Evolutionary conservation across 2,329 filamentous ascomycete genomes (phyloP), one percentile per base, ranked within the genome.

Genomic region (Plenodomus tracheiphilus): DNA sequence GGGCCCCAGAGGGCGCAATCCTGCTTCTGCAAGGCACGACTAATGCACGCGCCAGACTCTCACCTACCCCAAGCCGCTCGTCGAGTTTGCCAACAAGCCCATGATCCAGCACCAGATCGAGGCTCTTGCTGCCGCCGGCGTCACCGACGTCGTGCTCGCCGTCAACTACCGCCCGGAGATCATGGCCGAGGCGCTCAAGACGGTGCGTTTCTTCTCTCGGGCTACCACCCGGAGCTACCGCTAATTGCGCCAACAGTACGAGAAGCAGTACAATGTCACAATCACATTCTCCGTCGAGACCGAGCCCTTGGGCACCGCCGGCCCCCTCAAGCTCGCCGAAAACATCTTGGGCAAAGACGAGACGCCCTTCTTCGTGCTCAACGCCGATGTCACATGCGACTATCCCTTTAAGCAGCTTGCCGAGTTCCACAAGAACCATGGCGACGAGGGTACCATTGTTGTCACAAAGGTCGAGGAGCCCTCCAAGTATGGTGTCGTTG

Each of bases 41-140:
- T 73, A 51, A 69, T 55, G 16, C 41, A 53, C 45, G 51, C 46
- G 59, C 56, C 55, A 96, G 91, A 99, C 93, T 66, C 85, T 99
- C 71, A 97, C 94, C 43, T 89, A 97, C 62, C 93, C 93, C 55
- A 99, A 97, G 78, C 93, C 94, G 60, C 84, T 99, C 63, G 94
- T 99, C 70, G 93, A 99, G 79, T 99, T 99, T 71, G 91, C 85
- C 72, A 99, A 99, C 84, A 93, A 94, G 79, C 94, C 92, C 73
- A 99, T 99, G 93, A 97, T 99, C 75, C 83, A 95, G 70, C 93
- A 97, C 78, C 93, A 99, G 79, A 90, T 99, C 66, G 91, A 97
- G 79, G 91, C 91, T 61, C 84, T 99, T 62, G 93, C 94, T 63
- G 88, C 86, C 52, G 93, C 91, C 50, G 93, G 93, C 74, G 94